phyloP scores from a whole-genome alignment of 352 stramenopile genomes.

The Halophytophthora batemanensis region DNA sequence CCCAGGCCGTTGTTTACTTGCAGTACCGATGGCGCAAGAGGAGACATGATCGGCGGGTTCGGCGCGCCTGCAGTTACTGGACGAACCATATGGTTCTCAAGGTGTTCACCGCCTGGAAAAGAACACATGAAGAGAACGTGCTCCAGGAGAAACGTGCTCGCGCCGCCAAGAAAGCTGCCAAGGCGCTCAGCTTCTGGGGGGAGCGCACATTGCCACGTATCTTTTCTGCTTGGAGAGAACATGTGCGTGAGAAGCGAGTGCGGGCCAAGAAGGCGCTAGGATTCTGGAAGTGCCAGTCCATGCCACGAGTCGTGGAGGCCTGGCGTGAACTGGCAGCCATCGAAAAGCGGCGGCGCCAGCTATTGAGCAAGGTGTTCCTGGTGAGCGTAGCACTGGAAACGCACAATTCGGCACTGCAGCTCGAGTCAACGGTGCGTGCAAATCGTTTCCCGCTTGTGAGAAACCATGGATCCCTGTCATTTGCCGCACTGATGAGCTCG shows the following conservation, averaged over 20 bases:
- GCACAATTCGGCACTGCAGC: constrained; percentile 64
- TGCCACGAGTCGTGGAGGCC: constrained; percentile 53
- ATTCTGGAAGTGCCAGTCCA: constrained; percentile 68
- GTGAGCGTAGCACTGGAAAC: constrained; percentile 57
- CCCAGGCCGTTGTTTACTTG: constrained; percentile 41
- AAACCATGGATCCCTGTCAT: not conserved
- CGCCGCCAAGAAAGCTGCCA: constrained; percentile 30
- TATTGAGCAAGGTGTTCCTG: constrained; percentile 60
- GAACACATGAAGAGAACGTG: constrained; percentile 8
- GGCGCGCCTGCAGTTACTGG: constrained; percentile 58
- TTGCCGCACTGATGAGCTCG: too few species aligned
- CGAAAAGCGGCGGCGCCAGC: constrained; percentile 26
- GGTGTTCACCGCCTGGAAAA: constrained; percentile 53
- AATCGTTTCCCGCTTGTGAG: too few species aligned
- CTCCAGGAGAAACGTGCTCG: constrained; percentile 24
- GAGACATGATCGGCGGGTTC: constrained; percentile 40
- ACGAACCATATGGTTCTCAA: constrained; percentile 51
- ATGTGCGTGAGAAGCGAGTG: constrained; percentile 33
- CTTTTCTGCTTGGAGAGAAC: constrained; percentile 43
- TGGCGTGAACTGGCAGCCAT: constrained; percentile 35
- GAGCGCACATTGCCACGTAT: constrained; percentile 44
- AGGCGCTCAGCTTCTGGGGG: constrained; percentile 63
- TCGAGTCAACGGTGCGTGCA: constrained; percentile 37
- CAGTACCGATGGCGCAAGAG: constrained; percentile 62
- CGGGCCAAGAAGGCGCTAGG: constrained; percentile 54